Conservation (phyloP, 495 filamentous ascomycete genomes). For the Aspergillus diversus region DNA sequence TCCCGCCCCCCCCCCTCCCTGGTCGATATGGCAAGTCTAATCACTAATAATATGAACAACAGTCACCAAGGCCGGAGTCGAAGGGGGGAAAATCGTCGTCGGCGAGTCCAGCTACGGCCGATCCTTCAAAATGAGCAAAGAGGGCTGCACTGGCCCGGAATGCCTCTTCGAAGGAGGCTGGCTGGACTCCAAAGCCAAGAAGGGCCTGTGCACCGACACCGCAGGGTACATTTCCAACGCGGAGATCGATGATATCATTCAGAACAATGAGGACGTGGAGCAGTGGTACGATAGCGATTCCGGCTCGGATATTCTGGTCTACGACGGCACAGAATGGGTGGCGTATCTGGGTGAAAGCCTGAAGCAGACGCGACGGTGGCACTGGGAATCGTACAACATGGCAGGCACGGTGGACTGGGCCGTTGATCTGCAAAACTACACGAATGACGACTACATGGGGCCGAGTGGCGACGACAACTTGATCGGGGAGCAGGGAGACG, state of each 20-base stretch:
- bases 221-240: slow-evolving; percentile 33
- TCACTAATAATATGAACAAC: no score
- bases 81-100: slow-evolving; percentile 40
- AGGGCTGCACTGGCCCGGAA: slow-evolving; percentile 19
- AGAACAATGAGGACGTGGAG: not conserved
- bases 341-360: slow-evolving; percentile 40
- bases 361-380: slow-evolving; percentile 16
- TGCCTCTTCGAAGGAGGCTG: slow-evolving; percentile 9
- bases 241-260: slow-evolving; percentile 12
- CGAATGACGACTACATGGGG: slow-evolving; percentile 3
- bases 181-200: not conserved
- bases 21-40: no score
- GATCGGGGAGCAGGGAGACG: not conserved
- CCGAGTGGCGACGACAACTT: not conserved
- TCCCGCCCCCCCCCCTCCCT: not conserved
- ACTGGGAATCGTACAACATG: slow-evolving; percentile 32
- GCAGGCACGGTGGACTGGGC: slow-evolving; percentile 46
- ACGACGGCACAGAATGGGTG: slow-evolving; percentile 43
- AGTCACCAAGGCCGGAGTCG: slow-evolving; percentile 55
- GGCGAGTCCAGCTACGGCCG: slow-evolving; percentile 40
- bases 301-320: slow-evolving; percentile 45
- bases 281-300: slow-evolving; percentile 8
- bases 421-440: slow-evolving; percentile 38
- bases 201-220: slow-evolving; percentile 22
- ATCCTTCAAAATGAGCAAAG: slow-evolving; percentile 19